Percentiles rank a stretch among this genome's conserved stretches.
Conservation (phyloP, 2,329 filamentous ascomycete genomes). For the Fusarium protoensiforme region DNA sequence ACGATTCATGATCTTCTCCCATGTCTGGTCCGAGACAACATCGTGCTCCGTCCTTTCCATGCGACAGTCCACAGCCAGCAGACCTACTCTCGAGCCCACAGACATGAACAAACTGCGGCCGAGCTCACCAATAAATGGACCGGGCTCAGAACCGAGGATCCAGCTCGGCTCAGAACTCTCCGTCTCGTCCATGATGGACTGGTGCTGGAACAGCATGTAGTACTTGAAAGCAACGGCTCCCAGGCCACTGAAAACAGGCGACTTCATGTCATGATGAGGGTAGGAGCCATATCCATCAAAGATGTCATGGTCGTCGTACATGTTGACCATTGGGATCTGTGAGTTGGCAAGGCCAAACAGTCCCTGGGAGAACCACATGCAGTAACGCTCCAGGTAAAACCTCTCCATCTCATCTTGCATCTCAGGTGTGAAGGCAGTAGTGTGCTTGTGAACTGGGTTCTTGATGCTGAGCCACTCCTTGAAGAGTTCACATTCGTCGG, state of each 20-base stretch:
- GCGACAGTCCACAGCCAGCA: conserved; percentile 89
- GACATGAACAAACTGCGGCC: conserved; percentile 89
- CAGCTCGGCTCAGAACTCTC: conserved; percentile 90
- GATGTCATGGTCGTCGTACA: conserved; percentile 95
- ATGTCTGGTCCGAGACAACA: conserved; percentile 82
- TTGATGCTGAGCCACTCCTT: conserved; percentile 85
- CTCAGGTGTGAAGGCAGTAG: conserved; percentile 78
- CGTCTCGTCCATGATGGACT: conserved; percentile 84
- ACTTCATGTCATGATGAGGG: conserved; percentile 89
- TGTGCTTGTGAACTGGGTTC: conserved; percentile 83
- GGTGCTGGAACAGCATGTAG: conserved; percentile 98
- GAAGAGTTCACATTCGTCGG: conserved; percentile 80
- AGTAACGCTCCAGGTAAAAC: conserved; percentile 90
- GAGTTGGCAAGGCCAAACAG: conserved; percentile 92
- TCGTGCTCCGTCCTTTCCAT: conserved; percentile 90
- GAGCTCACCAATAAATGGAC: conserved; percentile 89
- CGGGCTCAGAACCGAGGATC: conserved; percentile 81
- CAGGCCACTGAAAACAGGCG: conserved; percentile 88
- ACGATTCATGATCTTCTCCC: conserved; percentile 87
- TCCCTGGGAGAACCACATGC: conserved; percentile 96
- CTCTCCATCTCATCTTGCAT: conserved; percentile 90
- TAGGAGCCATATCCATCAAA: conserved; percentile 96
- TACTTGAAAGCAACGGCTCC: conserved; percentile 97
- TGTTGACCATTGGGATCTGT: conserved; percentile 98
- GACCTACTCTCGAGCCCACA: conserved; percentile 80